Evolutionary conservation across 768 basidiomycete genomes (phyloP).

Genomic region (Suillus sp.): DNA sequence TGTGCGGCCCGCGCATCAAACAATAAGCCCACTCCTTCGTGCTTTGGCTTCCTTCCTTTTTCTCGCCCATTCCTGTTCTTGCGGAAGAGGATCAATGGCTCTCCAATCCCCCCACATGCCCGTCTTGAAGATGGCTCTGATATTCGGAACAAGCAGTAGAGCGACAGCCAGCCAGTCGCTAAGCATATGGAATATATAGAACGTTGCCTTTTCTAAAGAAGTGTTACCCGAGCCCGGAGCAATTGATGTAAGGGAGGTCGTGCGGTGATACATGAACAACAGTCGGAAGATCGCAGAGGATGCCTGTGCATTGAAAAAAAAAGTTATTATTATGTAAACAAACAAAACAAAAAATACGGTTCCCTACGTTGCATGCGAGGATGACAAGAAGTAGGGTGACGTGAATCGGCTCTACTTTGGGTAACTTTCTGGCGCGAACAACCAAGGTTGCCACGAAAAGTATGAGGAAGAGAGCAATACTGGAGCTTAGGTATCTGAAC

Average conservation of each 20-base stretch:
- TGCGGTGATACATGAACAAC: constrained; percentile 38
- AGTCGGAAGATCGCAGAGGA: constrained; percentile 44
- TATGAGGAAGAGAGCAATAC: constrained; percentile 28
- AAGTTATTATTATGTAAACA: background rate
- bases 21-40: constrained; percentile 5
- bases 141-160: constrained; percentile 35
- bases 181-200: constrained; percentile 48
- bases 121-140: constrained; percentile 31
- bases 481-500: constrained; percentile 32
- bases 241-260: constrained; percentile 35
- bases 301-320: constrained; percentile 8
- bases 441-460: constrained; percentile 20
- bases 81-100: constrained; percentile 9
- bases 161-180: constrained; percentile 43
- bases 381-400: constrained; percentile 24
- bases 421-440: constrained; percentile 30
- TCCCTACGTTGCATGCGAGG: constrained; percentile 37
- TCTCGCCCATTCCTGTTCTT: constrained; percentile 6
- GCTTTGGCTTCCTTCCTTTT: constrained; percentile 6
- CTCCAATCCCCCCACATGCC: constrained; percentile 29
- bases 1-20: constrained; percentile 1
- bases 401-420: constrained; percentile 28
- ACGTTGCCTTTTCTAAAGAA: constrained; percentile 37
- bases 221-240: constrained; percentile 38
- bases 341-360: background rate